Base-by-base conservation (phyloP, 148 eudicot species). In the Rhododendron ovatum region DNA sequence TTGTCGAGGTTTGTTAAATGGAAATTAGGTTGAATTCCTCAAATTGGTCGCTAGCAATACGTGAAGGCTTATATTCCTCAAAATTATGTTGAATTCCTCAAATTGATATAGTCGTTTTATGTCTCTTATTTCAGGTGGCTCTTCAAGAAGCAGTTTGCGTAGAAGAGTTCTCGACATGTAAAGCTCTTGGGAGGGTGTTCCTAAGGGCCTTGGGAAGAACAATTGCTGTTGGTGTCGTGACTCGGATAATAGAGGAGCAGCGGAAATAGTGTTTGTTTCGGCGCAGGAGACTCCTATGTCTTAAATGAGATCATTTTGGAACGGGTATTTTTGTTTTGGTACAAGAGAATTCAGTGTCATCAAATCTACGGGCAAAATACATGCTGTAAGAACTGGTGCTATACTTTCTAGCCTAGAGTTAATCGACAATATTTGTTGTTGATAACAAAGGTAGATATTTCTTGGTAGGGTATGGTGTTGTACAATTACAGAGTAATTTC, bases 181-280 rank as follows among this genome's bases (percentile, higher is more conserved):
- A 90, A 89, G 91, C 96, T 86, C 91, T 97, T 45, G 98, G 99
- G 63, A 91, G 98, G 79, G 98, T 92, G 78, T 97, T 91, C 82
- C 94, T 97, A 47, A 89, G 99, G 87, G 87, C 98, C 79, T 93
- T 89, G 15, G 99, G 99, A 83, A 95, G 93, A 93, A 97, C 99
- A 17, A 82, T 97, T 77, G 96, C 96, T 59, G 93, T 93, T 35
- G 99, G 99, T 71, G 89, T 97, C 59, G 96, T 95, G 73, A 92
- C 95, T 39, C 91, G 86, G 84, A 89, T 95, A 24, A 86, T 92
- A 33, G 89, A 90, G 74, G 88, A 87, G 39, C 59, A 75, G 20
- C 51, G 15, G 67, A 45, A 53, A 53, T 55, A 81, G 67, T 55
- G 26, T 55, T 28, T 53, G 35, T 45, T 78, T 78, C 18, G 8